Evolutionary conservation across 2,329 filamentous ascomycete genomes (phyloP).

Genomic region (Alternaria brassicicola): DNA sequence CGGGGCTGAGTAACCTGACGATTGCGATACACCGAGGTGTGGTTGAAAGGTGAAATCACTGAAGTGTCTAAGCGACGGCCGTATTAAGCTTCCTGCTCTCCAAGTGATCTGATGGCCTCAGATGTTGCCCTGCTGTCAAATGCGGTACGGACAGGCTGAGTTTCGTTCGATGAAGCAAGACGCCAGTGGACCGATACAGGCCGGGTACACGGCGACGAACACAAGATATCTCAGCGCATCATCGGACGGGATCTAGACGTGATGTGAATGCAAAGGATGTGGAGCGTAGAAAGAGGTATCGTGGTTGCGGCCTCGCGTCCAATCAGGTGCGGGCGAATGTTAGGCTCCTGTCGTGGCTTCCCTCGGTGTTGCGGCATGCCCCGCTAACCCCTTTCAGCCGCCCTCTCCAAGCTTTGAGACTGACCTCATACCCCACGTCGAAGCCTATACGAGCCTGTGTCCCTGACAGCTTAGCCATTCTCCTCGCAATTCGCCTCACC

Average conservation of each 20-base stretch:
- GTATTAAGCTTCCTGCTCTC: background rate
- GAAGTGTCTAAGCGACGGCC: background rate
- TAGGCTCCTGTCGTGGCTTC: constrained; percentile 17
- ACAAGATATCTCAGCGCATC: background rate
- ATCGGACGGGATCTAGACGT: background rate
- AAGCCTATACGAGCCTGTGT: constrained; percentile 26
- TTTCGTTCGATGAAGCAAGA: background rate
- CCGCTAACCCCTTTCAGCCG: constrained; percentile 33
- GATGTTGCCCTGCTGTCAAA: background rate
- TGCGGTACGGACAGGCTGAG: background rate
- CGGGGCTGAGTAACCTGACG: constrained; percentile 1
- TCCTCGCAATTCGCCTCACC: constrained; percentile 28
- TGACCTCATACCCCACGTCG: constrained; percentile 41
- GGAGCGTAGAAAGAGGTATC: background rate
- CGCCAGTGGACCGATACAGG: background rate
- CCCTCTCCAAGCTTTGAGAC: constrained; percentile 27
- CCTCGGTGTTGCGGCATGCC: constrained; percentile 20
- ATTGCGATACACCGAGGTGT: background rate
- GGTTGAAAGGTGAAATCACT: background rate
- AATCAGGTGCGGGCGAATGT: constrained; percentile 26
- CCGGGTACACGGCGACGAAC: background rate
- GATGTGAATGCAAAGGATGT: background rate
- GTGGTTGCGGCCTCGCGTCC: constrained; percentile 3
- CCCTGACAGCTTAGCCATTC: constrained; percentile 27
- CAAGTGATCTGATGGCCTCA: background rate